Evolutionary conservation across 306 rosid genomes (phyloP), one percentile per base, ranked within the genome.

Genomic region (Pachyrhizus erosus): DNA sequence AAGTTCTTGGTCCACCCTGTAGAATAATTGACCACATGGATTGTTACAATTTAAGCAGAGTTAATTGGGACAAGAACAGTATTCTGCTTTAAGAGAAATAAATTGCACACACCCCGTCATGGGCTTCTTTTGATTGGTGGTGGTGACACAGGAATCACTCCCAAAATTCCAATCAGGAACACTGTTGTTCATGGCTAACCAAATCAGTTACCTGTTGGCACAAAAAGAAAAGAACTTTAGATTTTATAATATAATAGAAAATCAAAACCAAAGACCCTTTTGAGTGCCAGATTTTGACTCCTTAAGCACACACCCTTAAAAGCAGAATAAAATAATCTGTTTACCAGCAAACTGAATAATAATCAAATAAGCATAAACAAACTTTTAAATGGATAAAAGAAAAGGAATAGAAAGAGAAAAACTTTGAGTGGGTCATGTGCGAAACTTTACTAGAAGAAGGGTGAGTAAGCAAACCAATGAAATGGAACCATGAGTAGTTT

Each of bases 1-100:
- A 7, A 94, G 87, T 51, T 91, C 98, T 86, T 89, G 87, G 64
- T 91, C 92, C 23, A 80, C 73, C 94, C 98, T 94, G 91, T 64
- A 86, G 84, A 82, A 82, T 48, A 82, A 82, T 48, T 80, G 66
- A 55, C 40, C 82, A 82, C 29, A 81, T 60, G 42, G 54, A 70
- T 29, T 34, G 65, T 69, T 49, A 74, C 40, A 70, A 45, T 78
- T 57, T 73, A 82, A 33, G 71, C 67, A 74, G 82, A 60, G 73
- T 83, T 71, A 75, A 72, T 78, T 72, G 27, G 75, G 55, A 66
- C 43, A 34, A 75, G 69, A 81, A 75, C 42, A 67, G 21, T 49
- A 60, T 73, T 23, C 40, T 69, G 74, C 57, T 49, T 51, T 75
- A n/a, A 81, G 8, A 88, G 51, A 76, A 46, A 84, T 55, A 75